Evolutionary conservation across 805 yeast genomes (phyloP), one percentile per base, ranked within the genome.

Genomic region (Kodamaea neixiangensis): DNA sequence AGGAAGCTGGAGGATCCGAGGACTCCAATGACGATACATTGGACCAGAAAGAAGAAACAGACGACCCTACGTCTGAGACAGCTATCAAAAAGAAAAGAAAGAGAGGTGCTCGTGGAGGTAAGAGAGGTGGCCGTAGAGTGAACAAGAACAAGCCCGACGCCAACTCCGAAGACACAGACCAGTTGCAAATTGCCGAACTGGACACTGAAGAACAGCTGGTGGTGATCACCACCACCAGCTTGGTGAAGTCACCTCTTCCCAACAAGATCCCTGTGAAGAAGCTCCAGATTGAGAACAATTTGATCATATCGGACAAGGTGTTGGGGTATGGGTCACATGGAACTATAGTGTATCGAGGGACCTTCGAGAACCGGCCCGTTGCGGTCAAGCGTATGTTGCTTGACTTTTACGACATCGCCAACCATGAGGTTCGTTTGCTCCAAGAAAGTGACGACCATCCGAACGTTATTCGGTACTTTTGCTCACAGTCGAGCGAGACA

Each of bases 361-460:
- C 82, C 3, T 94, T 92, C 70, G 97, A 93, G 63, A 86, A 83
- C 58, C 78, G 99, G 50, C 97, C 96, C 1, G 99, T 94, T 5
- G 99, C 99, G 0, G 96, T 94, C 5, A 94, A 94, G 66, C 73
- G 98, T 60, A 89, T 94, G 96, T 73, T 94, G 48, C 77, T 92
- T 34, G 97, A 92, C 64, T 94, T 92, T 62, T 93, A 88, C 67
- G 97, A 94, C 61, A 82, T 93, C 51, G 98, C 98, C 1, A 85
- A 90, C 7, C 96, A 89, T 58, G 99, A 93, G 62, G 96, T 94
- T 10, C 79, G 85, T 20, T 68, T 93, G 11, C 70, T 93, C 31
- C 96, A 93, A 52, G 97, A 93, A 64, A 89, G 96, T 70, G 99
- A 94, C 60, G 97, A 91, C 65, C 98, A 93, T 68, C 94, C 97